Evolutionary conservation across 2,329 filamentous ascomycete genomes (phyloP).

Genomic region (Dactylellina leptospora): DNA sequence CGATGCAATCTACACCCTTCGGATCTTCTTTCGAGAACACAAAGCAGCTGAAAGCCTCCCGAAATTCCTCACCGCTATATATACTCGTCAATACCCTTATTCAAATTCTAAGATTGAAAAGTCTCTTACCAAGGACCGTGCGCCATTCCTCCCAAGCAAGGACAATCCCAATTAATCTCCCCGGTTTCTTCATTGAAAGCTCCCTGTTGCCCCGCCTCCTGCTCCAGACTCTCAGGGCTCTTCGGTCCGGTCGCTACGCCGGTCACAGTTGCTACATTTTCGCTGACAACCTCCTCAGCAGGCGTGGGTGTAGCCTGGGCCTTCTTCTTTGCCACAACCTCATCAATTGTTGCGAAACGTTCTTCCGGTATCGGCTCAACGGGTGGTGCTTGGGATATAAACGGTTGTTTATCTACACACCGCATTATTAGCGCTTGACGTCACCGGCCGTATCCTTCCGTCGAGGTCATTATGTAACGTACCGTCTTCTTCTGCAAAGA

Average conservation of each 20-base stretch:
- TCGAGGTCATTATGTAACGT: conserved; percentile 71
- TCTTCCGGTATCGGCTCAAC: conserved; percentile 53
- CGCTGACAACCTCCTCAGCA: conserved; percentile 16
- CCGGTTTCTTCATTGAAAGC: conserved; percentile 98
- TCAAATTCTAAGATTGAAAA: background rate
- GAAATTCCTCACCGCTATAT: conserved; percentile 81
- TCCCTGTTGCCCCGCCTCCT: conserved; percentile 84
- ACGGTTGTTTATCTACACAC: conserved; percentile 51
- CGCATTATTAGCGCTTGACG: conserved; percentile 11
- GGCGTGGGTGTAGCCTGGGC: conserved; percentile 24
- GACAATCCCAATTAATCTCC: conserved; percentile 99
- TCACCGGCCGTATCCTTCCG: too few species aligned
- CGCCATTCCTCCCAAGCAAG: conserved; percentile 96
- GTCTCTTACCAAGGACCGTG: conserved; percentile 77
- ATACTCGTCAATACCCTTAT: background rate
- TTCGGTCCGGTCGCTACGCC: conserved; percentile 57
- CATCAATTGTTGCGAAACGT: conserved; percentile 57
- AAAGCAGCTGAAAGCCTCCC: conserved; percentile 95
- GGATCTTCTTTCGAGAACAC: conserved; percentile 94
- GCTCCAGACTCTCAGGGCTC: conserved; percentile 71
- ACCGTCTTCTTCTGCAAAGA: conserved; percentile 81
- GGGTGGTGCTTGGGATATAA: conserved; percentile 50
- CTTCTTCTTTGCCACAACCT: conserved; percentile 55
- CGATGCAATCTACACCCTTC: conserved; percentile 97
- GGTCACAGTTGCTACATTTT: conserved; percentile 22